Percentiles rank a stretch among this genome's conserved stretches.
Conservation (phyloP, 2,329 filamentous ascomycete species). For the Aspergillus niger region DNA sequence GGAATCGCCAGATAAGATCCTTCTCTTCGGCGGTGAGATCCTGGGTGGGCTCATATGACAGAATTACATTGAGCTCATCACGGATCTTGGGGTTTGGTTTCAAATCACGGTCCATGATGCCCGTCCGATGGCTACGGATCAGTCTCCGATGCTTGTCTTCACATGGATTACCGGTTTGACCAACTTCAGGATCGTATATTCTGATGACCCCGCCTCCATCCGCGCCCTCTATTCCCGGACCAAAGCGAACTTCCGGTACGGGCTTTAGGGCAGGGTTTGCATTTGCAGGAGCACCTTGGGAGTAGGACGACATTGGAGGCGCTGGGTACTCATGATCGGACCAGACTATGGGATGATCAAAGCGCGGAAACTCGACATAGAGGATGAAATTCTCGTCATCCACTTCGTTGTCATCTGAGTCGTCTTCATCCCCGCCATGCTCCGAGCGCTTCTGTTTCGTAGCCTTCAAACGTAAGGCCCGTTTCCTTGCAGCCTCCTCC, state of each 20-base stretch:
- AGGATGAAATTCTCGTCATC: constrained; percentile 73
- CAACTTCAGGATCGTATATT: constrained; percentile 92
- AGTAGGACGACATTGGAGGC: constrained; percentile 76
- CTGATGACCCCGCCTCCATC: constrained; percentile 65
- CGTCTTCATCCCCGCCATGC: constrained; percentile 44
- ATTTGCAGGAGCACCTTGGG: constrained; percentile 63
- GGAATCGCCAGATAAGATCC: constrained; percentile 95
- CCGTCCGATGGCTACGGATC: constrained; percentile 87
- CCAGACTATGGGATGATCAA: constrained; percentile 94
- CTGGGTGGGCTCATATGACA: constrained; percentile 91
- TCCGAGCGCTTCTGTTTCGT: constrained; percentile 29
- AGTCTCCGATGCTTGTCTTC: constrained; percentile 92
- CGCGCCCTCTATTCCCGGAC: constrained; percentile 79
- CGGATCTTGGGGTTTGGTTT: constrained; percentile 95
- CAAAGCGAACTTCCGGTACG: constrained; percentile 84
- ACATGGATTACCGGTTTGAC: constrained; percentile 85
- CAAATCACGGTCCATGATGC: constrained; percentile 90
- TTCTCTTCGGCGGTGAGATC: constrained; percentile 87
- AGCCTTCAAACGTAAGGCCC: constrained; percentile 43
- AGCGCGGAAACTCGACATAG: constrained; percentile 88
- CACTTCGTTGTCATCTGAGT: constrained; percentile 40
- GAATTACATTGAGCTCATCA: constrained; percentile 87
- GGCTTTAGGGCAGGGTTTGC: constrained; percentile 74
- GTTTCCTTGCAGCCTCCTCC: constrained; percentile 65
- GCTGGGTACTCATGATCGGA: constrained; percentile 89